phyloP scores from a whole-genome alignment of 129 eudicot species.

The Lonicera japonica region DNA sequence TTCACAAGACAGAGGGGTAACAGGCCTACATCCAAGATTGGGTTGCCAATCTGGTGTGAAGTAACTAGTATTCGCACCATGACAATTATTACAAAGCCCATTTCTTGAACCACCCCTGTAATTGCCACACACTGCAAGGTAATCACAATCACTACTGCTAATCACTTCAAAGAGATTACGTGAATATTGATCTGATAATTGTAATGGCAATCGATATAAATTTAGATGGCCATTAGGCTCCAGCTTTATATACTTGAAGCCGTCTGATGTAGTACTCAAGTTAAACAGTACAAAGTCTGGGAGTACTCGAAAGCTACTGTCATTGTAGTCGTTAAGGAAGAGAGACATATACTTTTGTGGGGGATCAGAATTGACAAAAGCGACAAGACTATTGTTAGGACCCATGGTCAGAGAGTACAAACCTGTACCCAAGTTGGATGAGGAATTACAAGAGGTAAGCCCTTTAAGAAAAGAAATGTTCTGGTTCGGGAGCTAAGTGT shows the following conservation, averaged over 20 bases:
- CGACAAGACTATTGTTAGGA: not conserved
- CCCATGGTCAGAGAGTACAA: not conserved
- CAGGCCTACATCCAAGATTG: slow-evolving; percentile 17
- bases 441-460: not conserved
- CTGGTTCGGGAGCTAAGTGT: not conserved
- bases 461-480: not conserved
- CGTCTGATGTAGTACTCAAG: not conserved
- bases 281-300: not conserved
- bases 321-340: not conserved
- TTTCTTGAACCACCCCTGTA: slow-evolving; percentile 19
- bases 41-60: slow-evolving; percentile 15
- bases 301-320: not conserved
- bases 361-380: not conserved
- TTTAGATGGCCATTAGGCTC: not conserved
- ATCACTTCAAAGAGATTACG: not conserved
- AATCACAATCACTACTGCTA: not conserved
- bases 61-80: slow-evolving; percentile 4
- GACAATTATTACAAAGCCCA: slow-evolving; percentile 27
- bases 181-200: no score
- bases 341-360: not conserved
- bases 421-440: not conserved
- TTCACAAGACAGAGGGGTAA: slow-evolving; percentile 21
- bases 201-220: not conserved
- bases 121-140: slow-evolving; percentile 23
- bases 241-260: not conserved